Conservation (phyloP, 768 basidiomycete species). For the Lactarius indigo region DNA sequence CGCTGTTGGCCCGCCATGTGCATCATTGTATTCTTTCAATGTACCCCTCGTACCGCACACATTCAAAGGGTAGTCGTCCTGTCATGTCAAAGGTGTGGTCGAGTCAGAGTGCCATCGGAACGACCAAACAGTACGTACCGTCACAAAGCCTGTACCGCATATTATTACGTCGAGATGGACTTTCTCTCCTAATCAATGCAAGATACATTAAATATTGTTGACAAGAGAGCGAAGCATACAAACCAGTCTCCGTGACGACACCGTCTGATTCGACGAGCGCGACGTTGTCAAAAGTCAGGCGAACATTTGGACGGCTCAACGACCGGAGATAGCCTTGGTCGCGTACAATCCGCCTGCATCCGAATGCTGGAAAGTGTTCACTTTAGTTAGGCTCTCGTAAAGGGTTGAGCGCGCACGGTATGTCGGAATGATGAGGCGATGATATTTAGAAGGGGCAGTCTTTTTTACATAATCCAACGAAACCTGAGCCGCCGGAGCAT, state of each 20-base stretch:
- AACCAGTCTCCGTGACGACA: slow-evolving; percentile 40
- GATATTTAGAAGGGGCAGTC: slow-evolving; percentile 37
- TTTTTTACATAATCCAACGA: slow-evolving; percentile 43
- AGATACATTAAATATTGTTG: neutral
- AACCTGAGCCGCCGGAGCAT: slow-evolving; percentile 30
- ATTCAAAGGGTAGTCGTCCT: slow-evolving; percentile 18
- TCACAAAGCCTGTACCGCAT: slow-evolving; percentile 52
- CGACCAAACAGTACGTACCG: slow-evolving; percentile 34
- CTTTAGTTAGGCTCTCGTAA: neutral
- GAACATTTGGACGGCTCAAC: slow-evolving; percentile 50
- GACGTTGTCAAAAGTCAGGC: slow-evolving; percentile 47
- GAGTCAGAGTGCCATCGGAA: neutral
- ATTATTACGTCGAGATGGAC: slow-evolving; percentile 53
- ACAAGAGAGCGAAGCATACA: neutral
- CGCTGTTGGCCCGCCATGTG: slow-evolving; percentile 48
- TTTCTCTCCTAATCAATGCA: slow-evolving; percentile 34
- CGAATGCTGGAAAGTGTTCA: slow-evolving; percentile 38
- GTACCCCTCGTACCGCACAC: slow-evolving; percentile 30
- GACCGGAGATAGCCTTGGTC: slow-evolving; percentile 55
- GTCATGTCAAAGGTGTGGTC: neutral
- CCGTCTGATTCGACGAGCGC: slow-evolving; percentile 46
- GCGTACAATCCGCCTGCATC: slow-evolving; percentile 60
- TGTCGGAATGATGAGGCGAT: slow-evolving; percentile 41
- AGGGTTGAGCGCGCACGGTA: slow-evolving; percentile 40
- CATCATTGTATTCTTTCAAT: slow-evolving; percentile 43